These are phyloP conservation scores for Boechera divaricarpa DNA, from an alignment of 345 rosid genomes.

Conservation along the genomic window DNA sequence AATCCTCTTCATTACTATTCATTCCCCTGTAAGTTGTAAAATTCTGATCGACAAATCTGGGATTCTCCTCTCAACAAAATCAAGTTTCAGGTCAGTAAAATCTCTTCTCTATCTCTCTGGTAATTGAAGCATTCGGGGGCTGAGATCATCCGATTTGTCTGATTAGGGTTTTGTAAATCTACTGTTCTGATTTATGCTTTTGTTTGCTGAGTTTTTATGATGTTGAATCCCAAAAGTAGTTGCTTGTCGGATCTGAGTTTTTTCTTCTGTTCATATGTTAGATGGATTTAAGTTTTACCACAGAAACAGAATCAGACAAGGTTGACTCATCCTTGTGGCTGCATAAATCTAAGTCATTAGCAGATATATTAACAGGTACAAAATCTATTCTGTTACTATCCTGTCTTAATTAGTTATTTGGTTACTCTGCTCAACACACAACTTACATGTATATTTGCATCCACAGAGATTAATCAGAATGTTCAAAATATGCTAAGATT, in stretches of 20 bases:
- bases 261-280: slow-evolving; percentile 3
- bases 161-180: slow-evolving; percentile 9
- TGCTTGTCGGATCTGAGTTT: background rate
- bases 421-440: background rate
- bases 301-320: slow-evolving; percentile 23
- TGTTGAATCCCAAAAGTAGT: no score
- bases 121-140: background rate
- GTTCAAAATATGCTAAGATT: slow-evolving; percentile 26
- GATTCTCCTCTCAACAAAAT: background rate
- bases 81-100: slow-evolving; percentile 15
- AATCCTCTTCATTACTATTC: slow-evolving; percentile 5
- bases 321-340: slow-evolving; percentile 42
- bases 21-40: background rate
- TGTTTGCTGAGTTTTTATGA: background rate
- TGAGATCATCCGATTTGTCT: slow-evolving; percentile 7
- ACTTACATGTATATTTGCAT: slow-evolving; percentile 3
- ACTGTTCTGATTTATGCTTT: background rate
- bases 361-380: slow-evolving; percentile 60
- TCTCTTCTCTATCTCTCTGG: slow-evolving; percentile 9
- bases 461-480: slow-evolving; percentile 30
- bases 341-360: slow-evolving; percentile 54
- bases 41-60: background rate
- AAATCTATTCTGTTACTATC: background rate
- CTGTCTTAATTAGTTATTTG: background rate
- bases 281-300: slow-evolving; percentile 31